phyloP scores from a whole-genome alignment of 352 stramenopile genomes.

The Thraustotheca clavata region DNA sequence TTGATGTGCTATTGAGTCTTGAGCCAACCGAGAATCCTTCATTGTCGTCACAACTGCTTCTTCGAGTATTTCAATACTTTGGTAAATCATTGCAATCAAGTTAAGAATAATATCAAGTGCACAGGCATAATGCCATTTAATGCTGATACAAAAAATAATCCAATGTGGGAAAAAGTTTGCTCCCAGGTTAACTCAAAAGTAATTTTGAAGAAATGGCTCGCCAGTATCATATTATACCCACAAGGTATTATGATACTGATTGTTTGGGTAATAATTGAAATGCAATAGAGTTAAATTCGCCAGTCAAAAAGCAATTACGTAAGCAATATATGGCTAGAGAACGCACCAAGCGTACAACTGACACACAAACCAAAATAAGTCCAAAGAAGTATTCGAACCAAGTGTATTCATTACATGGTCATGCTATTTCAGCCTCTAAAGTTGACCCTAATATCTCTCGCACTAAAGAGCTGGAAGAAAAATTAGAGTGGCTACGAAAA shows the following conservation, averaged over 20 bases:
- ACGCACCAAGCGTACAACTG: background rate
- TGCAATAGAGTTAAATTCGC: too few relatives aligned
- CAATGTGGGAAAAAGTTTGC: background rate
- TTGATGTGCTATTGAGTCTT: background rate
- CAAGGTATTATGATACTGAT: too few relatives aligned
- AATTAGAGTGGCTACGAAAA: background rate
- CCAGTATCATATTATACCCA: background rate
- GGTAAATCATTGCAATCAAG: background rate
- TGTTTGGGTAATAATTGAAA: too few relatives aligned
- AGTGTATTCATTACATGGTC: background rate
- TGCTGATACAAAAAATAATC: background rate
- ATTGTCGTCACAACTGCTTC: background rate
- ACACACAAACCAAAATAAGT: background rate
- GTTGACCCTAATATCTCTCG: background rate
- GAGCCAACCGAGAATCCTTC: background rate
- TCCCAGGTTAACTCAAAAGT: background rate
- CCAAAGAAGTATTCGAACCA: background rate
- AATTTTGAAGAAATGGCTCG: background rate
- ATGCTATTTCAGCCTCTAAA: background rate
- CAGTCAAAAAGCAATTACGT: background rate
- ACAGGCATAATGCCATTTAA: background rate
- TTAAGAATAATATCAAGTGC: too few relatives aligned
- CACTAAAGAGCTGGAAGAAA: background rate
- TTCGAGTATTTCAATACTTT: background rate
- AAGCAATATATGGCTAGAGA: background rate